phyloP scores from a whole-genome alignment of 176 grass and related monocot genomes.

The Musa itinerans region DNA sequence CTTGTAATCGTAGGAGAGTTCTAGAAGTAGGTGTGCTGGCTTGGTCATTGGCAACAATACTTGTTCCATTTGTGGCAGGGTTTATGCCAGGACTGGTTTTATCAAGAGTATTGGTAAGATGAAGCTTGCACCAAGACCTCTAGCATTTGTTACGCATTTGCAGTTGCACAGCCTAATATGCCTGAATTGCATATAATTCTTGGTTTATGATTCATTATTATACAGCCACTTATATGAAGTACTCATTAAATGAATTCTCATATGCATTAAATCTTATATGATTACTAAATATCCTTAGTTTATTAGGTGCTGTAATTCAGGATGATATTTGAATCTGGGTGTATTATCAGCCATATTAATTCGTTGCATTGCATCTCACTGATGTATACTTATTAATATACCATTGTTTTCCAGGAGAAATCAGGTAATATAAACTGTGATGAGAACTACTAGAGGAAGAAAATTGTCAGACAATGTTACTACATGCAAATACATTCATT shows the following conservation, averaged over 20 bases:
- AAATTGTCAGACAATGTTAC: neutral
- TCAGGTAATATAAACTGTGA: too few species aligned
- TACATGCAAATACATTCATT: neutral
- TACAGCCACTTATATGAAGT: neutral
- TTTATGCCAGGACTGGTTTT: slow-evolving; percentile 89
- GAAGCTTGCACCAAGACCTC: neutral
- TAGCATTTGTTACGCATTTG: neutral
- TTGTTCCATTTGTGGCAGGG: slow-evolving; percentile 63
- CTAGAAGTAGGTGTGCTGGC: slow-evolving; percentile 64
- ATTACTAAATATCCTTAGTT: neutral
- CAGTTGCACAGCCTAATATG: neutral
- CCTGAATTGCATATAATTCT: neutral
- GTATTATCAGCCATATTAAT: neutral
- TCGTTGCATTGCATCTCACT: neutral
- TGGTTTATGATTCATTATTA: neutral
- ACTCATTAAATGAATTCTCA: neutral
- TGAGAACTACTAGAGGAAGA: too few species aligned
- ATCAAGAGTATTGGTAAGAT: slow-evolving; percentile 78
- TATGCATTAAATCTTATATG: neutral
- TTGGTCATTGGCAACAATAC: slow-evolving; percentile 81
- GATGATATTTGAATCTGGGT: neutral
- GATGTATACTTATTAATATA: too few species aligned
- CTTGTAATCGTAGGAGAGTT: slow-evolving; percentile 61
- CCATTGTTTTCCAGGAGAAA: too few species aligned
- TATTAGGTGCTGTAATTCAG: neutral